A percentile compares a stretch with the other conserved stretches of the same genome.
phyloP scores from a whole-genome alignment of 2,329 filamentous ascomycete species.

The Colletotrichum scovillei region DNA sequence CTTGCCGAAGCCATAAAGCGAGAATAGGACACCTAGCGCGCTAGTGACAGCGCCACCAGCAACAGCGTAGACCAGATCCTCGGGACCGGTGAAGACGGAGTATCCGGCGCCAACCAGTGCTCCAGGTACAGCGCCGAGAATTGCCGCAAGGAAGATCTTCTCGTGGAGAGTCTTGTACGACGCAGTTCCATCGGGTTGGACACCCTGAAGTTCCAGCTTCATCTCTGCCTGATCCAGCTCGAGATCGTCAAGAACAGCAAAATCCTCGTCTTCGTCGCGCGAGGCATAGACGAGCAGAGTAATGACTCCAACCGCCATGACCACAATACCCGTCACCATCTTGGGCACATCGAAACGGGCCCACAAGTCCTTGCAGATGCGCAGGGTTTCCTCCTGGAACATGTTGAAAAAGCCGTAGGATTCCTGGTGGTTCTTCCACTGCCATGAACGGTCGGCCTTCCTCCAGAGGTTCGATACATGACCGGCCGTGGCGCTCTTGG shows the following conservation, averaged over 20 bases:
- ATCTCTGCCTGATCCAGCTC: conserved; percentile 71
- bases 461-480: conserved; percentile 56
- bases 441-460: conserved; percentile 58
- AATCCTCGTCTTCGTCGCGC: conserved; percentile 65
- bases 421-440: conserved; percentile 50
- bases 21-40: conserved; percentile 51
- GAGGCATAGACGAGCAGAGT: conserved; percentile 80
- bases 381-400: conserved; percentile 84
- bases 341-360: conserved; percentile 88
- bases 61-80: conserved; percentile 45
- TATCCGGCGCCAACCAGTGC: conserved; percentile 45
- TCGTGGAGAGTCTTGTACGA: conserved; percentile 52
- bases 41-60: conserved; percentile 58
- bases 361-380: conserved; percentile 87
- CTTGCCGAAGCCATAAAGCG: conserved; percentile 56
- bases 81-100: conserved; percentile 49
- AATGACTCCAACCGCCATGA: conserved; percentile 76
- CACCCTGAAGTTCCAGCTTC: conserved; percentile 62
- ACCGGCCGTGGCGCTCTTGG: conserved; percentile 55
- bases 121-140: conserved; percentile 48
- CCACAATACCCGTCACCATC: conserved; percentile 83
- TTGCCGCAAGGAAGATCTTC: conserved; percentile 50
- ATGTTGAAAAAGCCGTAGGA: conserved; percentile 70
- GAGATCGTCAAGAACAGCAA: conserved; percentile 63
- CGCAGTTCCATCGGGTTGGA: conserved; percentile 41